phyloP scores from a whole-genome alignment of 2,329 filamentous ascomycete genomes.

The Fonsecaea pugnacius region DNA sequence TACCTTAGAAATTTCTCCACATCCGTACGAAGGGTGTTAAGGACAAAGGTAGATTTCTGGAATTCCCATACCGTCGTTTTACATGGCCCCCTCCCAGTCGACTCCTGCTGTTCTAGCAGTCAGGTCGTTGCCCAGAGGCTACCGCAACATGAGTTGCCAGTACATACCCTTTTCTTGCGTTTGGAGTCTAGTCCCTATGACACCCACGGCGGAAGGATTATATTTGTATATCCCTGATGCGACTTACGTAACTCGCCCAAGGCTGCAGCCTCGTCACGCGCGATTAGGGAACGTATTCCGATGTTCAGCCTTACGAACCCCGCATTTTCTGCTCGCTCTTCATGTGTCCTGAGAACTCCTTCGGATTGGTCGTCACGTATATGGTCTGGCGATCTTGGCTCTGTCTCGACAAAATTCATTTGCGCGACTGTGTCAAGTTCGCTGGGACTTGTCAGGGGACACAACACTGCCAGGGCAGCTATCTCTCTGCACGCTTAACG shows the following conservation, averaged over 20 bases:
- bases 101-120: neutral
- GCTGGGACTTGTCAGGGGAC: neutral
- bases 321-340: constrained; percentile 3
- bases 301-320: constrained; percentile 10
- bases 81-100: neutral
- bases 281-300: constrained; percentile 1
- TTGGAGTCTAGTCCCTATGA: neutral
- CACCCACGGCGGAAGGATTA: too few relatives aligned
- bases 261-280: neutral
- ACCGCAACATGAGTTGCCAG: neutral
- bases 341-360: neutral
- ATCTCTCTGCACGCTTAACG: neutral
- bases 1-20: neutral
- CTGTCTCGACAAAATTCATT: neutral
- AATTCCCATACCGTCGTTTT: neutral
- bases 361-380: neutral
- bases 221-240: too few relatives aligned
- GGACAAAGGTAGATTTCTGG: neutral
- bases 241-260: too few relatives aligned
- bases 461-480: neutral
- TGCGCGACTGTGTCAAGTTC: neutral
- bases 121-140: neutral
- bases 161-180: neutral
- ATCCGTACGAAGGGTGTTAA: neutral
- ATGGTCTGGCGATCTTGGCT: neutral